A percentile compares a stretch with the other conserved stretches of the same genome.
These are phyloP conservation scores for Dinochytrium kinnereticum DNA, from an alignment of 371 early-diverging fungal species.

Conservation along the genomic window DNA sequence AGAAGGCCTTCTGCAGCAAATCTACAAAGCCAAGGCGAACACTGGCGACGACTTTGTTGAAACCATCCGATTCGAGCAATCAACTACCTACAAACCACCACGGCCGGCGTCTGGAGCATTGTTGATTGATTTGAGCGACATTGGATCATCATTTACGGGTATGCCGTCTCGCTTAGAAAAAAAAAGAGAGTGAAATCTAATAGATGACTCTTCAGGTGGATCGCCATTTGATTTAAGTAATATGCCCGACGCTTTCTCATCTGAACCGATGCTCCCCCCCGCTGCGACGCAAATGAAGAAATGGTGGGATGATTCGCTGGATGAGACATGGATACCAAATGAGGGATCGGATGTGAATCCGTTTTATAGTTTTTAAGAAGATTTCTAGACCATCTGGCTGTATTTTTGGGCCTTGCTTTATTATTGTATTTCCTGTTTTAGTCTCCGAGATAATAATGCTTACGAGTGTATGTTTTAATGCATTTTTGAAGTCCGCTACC, in stretches of 20 bases:
- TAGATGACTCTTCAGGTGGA: too few species aligned
- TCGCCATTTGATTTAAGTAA: too few species aligned
- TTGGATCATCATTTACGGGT: neutral
- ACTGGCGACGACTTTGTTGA: neutral
- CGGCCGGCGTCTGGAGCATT: slow-evolving; percentile 18
- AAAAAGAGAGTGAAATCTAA: too few species aligned
- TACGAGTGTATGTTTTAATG: too few species aligned
- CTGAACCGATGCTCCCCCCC: neutral
- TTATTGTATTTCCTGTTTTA: too few species aligned
- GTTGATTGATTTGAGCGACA: neutral
- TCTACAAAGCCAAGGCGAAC: slow-evolving; percentile 10
- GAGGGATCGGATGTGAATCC: slow-evolving; percentile 34
- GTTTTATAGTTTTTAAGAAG: slow-evolving; percentile 18
- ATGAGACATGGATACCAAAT: slow-evolving; percentile 36
- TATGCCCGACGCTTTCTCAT: too few species aligned
- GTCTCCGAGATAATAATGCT: too few species aligned
- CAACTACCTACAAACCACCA: slow-evolving; percentile 2
- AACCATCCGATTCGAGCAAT: neutral
- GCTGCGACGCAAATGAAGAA: neutral
- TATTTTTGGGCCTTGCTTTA: too few species aligned
- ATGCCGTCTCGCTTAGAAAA: too few species aligned
- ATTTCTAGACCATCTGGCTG: too few species aligned
- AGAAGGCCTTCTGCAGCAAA: slow-evolving; percentile 25
- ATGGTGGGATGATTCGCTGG: slow-evolving; percentile 35
- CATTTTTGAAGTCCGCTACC: too few species aligned